phyloP scores from a whole-genome alignment of 495 filamentous ascomycete genomes.

The Hypoxylon cercidicola region DNA sequence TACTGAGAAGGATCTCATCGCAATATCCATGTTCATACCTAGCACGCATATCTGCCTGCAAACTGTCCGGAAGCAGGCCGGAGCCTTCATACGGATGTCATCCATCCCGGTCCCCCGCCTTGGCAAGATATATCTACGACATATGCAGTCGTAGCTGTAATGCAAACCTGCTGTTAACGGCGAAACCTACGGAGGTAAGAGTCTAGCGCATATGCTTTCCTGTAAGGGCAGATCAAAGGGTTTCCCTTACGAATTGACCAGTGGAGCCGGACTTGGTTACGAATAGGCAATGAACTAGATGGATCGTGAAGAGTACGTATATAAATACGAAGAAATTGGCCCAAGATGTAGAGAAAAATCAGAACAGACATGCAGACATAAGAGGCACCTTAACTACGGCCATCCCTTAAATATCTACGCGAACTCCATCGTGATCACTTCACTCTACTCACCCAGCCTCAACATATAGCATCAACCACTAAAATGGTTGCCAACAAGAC shows the following conservation, averaged over 20 bases:
- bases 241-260: neutral
- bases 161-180: neutral
- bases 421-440: neutral
- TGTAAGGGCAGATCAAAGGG: neutral
- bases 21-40: no score
- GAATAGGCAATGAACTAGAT: neutral
- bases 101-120: no score
- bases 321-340: neutral
- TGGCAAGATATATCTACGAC: neutral
- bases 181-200: conserved; percentile 1
- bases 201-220: neutral
- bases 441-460: neutral
- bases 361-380: conserved; percentile 1
- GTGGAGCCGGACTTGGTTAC: neutral
- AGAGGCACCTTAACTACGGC: neutral
- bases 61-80: no score
- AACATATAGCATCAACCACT: neutral
- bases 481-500: conserved; percentile 72
- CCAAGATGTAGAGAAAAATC: neutral
- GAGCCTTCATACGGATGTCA: neutral
- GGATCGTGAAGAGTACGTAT: neutral
- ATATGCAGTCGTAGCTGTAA: neutral
- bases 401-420: neutral
- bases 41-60: no score
- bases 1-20: no score